Base-by-base conservation (phyloP, 768 basidiomycete species). In the Boletellus sp. region DNA sequence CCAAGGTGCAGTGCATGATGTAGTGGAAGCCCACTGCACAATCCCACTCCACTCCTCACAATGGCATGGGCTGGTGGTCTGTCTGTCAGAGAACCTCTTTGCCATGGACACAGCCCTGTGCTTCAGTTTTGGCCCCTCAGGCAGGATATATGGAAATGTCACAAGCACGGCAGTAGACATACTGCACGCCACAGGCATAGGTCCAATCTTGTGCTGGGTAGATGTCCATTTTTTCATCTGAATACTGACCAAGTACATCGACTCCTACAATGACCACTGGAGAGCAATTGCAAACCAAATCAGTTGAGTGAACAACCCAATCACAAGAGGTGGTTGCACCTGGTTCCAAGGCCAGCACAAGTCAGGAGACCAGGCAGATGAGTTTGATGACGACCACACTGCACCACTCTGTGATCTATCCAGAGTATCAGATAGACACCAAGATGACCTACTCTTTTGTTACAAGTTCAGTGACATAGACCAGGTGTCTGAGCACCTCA, bases 171-270 rank as follows among this genome's bases (percentile, higher is more conserved):
- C 35, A 1, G 13, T 43, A 1, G 45, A 58, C 34, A 44, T 55
- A 4, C 32, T 52, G 28, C 2, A 40, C 2, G 2, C 1, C 5
- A 12, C 2, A 0, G 45, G 56, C 5, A 50, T 54, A 0, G 45
- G 56, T 0, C 50, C 47, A 3, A 38, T 58, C 0, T 19, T 45
- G 0, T 35, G 44, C 15, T 53, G 49, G 44, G 51, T 53, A 0
- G 61, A 45, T 9, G 26, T 47, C 12, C 49, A 50, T 9, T 15
- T 53, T 22, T 54, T 48, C 57, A 47, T 52, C 13, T 2, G 42
- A 46, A 46, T 54, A 17, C 28, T n/a, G n/a, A n/a, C n/a, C n/a
- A n/a, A n/a, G n/a, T n/a, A n/a, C n/a, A n/a, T n/a, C n/a, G n/a
- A n/a, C n/a, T n/a, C n/a, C n/a, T n/a, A n/a, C n/a, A n/a, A n/a